Percentiles rank a stretch among this genome's conserved stretches.
Conservation (phyloP, 2,329 filamentous ascomycete species). For the Talaromyces sp. region DNA sequence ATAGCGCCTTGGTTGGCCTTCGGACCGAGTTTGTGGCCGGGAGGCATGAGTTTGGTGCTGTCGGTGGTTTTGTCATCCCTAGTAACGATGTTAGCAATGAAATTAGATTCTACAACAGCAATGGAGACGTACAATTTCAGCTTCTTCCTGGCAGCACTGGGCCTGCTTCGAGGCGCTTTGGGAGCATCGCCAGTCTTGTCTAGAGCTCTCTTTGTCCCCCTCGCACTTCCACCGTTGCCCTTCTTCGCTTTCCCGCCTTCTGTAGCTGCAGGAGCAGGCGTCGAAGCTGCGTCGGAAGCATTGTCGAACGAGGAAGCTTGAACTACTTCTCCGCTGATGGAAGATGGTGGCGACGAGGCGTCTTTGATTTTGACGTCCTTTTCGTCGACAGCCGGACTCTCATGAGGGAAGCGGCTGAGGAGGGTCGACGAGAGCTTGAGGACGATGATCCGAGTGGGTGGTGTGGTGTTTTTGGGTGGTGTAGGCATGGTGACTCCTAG, state of each 20-base stretch:
- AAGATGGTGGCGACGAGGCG: conserved; percentile 29
- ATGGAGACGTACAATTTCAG: conserved; percentile 69
- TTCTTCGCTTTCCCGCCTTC: conserved; percentile 32
- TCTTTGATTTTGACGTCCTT: conserved; percentile 20
- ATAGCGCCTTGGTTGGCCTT: conserved; percentile 97
- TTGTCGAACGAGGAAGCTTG: conserved; percentile 41
- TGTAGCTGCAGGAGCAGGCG: conserved; percentile 37
- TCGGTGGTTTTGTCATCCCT: conserved; percentile 53
- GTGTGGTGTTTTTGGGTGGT: conserved; percentile 32
- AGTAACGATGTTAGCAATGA: background rate
- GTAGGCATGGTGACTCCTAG: conserved; percentile 23
- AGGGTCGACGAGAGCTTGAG: conserved; percentile 39
- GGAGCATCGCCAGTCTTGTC: conserved; percentile 57
- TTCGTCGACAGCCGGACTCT: conserved; percentile 24
- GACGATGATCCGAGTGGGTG: conserved; percentile 34
- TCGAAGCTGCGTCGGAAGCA: conserved; percentile 39
- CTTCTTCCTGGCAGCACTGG: conserved; percentile 89
- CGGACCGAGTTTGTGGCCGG: conserved; percentile 79
- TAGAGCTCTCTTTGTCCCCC: conserved; percentile 57
- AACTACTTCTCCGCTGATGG: conserved; percentile 34
- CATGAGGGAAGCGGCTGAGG: conserved; percentile 34
- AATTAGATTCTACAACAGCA: background rate
- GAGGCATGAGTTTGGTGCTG: conserved; percentile 33
- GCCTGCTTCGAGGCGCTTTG: conserved; percentile 73
- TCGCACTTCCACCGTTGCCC: conserved; percentile 55